Base-by-base conservation (phyloP, 1,284 basidiomycete genomes). In the Wolfiporia cocos region DNA sequence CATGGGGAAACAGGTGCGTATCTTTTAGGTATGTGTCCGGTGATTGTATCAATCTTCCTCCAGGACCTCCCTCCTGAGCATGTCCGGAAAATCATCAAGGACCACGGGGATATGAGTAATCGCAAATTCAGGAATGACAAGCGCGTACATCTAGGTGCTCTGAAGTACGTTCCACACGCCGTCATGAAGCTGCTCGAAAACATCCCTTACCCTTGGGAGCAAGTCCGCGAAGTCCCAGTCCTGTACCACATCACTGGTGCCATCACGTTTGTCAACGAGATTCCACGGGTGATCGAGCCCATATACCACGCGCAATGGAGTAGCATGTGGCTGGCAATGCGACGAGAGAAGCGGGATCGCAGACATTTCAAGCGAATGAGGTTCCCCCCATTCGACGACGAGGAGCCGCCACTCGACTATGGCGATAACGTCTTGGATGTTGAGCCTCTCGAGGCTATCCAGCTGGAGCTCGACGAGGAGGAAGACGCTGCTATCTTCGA, bases 321-420 rank as follows among this genome's bases (percentile, higher is more conserved):
- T 56, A 90, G 92, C 3, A 99, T 99, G 96, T 99, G 96, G 96
- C 74, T 99, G 29, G 95, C 96, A 17, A 99, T 99, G 96, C 79
- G 96, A 52, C 74, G 96, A 53, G 96, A 99, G 70, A 99, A 99
- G 74, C 83, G 96, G 46, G 96, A 99, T 64, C 89, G 96, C 59
- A 76, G 96, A 41, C 96, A 99, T 64, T 99, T 99, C 72, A 99
- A 99, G 72, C 91, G 96, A 40, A 99, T 99, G 94, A 85, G 96
- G n/a, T 99, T 99, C 71, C 96, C 96, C 28, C 96, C 96, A 0
- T 99, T 99, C 58, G 96, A 99, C 57, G 96, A 99, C 59, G 96
- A 99, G 68, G 96, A 99, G 62, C 96, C 93, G 11, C 93, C 94
- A 10, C 78, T 96, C 62, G 94, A 98, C 63, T 98, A 98, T 58